Evolutionary conservation across 148 eudicot species (phyloP).

Genomic region (Camellia japonica): DNA sequence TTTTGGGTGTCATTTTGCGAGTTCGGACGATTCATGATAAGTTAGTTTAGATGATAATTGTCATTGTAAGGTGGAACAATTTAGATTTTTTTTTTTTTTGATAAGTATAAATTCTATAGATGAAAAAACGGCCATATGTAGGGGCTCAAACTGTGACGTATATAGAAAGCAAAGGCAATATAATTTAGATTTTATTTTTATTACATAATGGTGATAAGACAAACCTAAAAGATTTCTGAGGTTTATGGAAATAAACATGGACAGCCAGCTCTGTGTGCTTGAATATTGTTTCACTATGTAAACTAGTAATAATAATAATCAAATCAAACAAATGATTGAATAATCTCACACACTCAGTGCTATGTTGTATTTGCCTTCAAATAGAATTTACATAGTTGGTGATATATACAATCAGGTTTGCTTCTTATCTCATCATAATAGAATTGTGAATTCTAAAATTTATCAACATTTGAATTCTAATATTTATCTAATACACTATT

Average conservation of each 20-base stretch:
- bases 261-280: not conserved
- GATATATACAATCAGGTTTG: not conserved
- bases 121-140: too few species aligned
- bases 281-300: not conserved
- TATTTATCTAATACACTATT: too few species aligned
- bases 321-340: too few species aligned
- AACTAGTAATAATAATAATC: too few species aligned
- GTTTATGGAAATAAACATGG: not conserved
- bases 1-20: not conserved
- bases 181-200: not conserved
- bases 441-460: too few species aligned
- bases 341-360: too few species aligned
- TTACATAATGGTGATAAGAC: not conserved
- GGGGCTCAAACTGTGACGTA: too few species aligned
- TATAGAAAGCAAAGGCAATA: too few species aligned
- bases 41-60: constrained; percentile 5
- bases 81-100: too few species aligned
- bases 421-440: not conserved
- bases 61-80: not conserved
- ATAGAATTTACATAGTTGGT: too few species aligned
- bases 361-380: too few species aligned
- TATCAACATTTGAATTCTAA: not conserved
- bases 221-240: not conserved
- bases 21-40: not conserved
- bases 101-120: too few species aligned